Evolutionary conservation across 2,329 filamentous ascomycete genomes (phyloP).

Genomic region (Beauveria brongniartii): DNA sequence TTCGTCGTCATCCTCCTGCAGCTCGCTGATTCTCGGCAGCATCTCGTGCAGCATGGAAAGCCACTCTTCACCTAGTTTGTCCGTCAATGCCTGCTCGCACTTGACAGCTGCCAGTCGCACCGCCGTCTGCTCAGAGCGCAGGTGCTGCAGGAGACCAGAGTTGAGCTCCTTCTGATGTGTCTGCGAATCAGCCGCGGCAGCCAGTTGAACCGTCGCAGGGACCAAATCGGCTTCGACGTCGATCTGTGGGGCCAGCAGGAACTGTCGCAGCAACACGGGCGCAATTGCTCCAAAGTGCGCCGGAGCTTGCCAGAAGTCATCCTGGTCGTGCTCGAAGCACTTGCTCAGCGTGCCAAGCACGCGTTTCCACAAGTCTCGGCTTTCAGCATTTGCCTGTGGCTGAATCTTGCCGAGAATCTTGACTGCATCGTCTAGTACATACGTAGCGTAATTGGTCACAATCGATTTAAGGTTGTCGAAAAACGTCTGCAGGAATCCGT

Average conservation of each 20-base stretch:
- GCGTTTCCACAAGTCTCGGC: slow-evolving; percentile 56
- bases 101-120: slow-evolving; percentile 76
- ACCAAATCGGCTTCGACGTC: slow-evolving; percentile 49
- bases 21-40: slow-evolving; percentile 89
- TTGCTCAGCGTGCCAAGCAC: slow-evolving; percentile 64
- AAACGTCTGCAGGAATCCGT: slow-evolving; percentile 70
- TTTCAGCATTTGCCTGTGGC: slow-evolving; percentile 37
- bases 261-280: slow-evolving; percentile 60
- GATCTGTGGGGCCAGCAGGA: slow-evolving; percentile 38
- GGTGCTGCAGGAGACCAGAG: slow-evolving; percentile 63
- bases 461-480: slow-evolving; percentile 87
- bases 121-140: slow-evolving; percentile 62
- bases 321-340: slow-evolving; percentile 82
- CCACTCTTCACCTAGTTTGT: slow-evolving; percentile 87
- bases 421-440: slow-evolving; percentile 69
- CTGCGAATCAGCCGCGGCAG: slow-evolving; percentile 70
- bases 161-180: slow-evolving; percentile 92
- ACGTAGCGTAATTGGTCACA: slow-evolving; percentile 84
- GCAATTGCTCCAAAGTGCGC: slow-evolving; percentile 72
- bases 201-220: slow-evolving; percentile 71
- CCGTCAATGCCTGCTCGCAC: slow-evolving; percentile 72
- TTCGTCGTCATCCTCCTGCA: slow-evolving; percentile 96
- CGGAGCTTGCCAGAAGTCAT: slow-evolving; percentile 92
- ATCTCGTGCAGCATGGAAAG: slow-evolving; percentile 85
- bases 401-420: slow-evolving; percentile 47